Conservation (phyloP, 116 monocot genomes). For the Posidonia oceanica region DNA sequence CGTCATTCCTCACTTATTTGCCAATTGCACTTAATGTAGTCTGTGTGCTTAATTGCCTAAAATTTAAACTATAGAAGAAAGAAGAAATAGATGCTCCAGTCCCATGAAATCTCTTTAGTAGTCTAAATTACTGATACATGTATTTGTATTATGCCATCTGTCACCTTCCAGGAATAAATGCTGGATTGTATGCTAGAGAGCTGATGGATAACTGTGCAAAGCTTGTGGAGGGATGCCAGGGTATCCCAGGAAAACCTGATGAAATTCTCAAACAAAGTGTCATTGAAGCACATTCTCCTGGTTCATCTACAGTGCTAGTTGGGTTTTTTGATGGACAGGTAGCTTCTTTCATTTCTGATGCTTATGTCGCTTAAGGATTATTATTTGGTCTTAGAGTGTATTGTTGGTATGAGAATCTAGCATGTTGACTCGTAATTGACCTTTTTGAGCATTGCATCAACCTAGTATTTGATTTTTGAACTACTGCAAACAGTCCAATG, state of each 20-base stretch:
- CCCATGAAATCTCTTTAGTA: too few species aligned
- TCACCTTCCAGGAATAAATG: constrained; percentile 60
- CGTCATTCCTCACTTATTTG: too few species aligned
- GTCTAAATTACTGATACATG: background rate
- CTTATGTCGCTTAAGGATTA: background rate
- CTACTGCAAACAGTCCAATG: too few species aligned
- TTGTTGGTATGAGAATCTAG: background rate
- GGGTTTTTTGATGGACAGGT: constrained; percentile 66
- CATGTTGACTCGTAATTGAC: background rate
- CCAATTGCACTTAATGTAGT: too few species aligned
- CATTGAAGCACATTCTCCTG: constrained; percentile 50
- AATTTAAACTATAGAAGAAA: too few species aligned
- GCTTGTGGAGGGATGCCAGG: constrained; percentile 30
- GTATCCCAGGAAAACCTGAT: constrained; percentile 27
- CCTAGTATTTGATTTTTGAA: too few species aligned
- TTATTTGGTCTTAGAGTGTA: too few species aligned
- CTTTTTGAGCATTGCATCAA: background rate
- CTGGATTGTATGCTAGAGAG: constrained; percentile 74
- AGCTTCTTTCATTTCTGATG: constrained; percentile 3
- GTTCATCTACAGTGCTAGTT: constrained; percentile 77
- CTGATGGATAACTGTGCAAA: constrained; percentile 71
- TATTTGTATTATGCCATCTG: background rate
- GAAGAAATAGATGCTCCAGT: too few species aligned
- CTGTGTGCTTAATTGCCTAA: too few species aligned
- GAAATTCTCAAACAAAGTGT: constrained; percentile 53